Percentiles rank a stretch among this genome's conserved stretches.
phyloP scores from a whole-genome alignment of 2,329 filamentous ascomycete genomes.

The Biscogniauxia mediterranea region DNA sequence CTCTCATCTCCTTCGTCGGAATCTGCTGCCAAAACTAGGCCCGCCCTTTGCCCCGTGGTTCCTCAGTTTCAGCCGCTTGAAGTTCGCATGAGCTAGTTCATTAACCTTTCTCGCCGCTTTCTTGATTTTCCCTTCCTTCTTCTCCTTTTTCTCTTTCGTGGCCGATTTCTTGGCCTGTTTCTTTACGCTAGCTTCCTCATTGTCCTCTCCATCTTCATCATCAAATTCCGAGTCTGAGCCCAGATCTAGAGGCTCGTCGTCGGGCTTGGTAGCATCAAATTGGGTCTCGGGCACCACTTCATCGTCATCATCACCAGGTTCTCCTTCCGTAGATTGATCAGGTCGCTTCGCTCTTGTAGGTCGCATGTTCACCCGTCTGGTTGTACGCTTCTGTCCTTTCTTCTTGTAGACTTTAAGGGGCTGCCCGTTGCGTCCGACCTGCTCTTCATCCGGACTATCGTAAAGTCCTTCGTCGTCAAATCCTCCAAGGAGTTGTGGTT shows the following conservation, averaged over 20 bases:
- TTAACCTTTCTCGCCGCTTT: slow-evolving; percentile 60
- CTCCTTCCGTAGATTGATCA: slow-evolving; percentile 29
- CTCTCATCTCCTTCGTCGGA: slow-evolving; percentile 47
- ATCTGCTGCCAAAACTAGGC: slow-evolving; percentile 55
- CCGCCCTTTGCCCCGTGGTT: slow-evolving; percentile 63
- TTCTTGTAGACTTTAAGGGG: slow-evolving; percentile 72
- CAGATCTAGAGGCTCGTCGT: slow-evolving; percentile 32
- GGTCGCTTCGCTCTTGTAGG: slow-evolving; percentile 52
- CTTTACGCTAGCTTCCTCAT: slow-evolving; percentile 25
- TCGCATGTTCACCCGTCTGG: slow-evolving; percentile 63
- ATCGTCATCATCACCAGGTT: slow-evolving; percentile 34
- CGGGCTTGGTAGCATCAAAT: slow-evolving; percentile 28
- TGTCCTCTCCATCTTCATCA: slow-evolving; percentile 34
- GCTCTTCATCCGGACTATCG: slow-evolving; percentile 54
- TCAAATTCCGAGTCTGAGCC: slow-evolving; percentile 42
- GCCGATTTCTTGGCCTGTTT: slow-evolving; percentile 23
- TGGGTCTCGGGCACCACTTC: slow-evolving; percentile 42
- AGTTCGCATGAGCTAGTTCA: slow-evolving; percentile 64
- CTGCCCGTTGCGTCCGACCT: slow-evolving; percentile 53
- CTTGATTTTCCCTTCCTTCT: slow-evolving; percentile 46
- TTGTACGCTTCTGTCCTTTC: slow-evolving; percentile 79
- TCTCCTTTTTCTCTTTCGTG: slow-evolving; percentile 30
- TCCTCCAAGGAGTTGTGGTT: slow-evolving; percentile 50
- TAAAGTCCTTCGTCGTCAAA: slow-evolving; percentile 63
- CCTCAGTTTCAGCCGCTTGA: slow-evolving; percentile 62